Percentiles rank a stretch among this genome's conserved stretches.
These are phyloP conservation scores for Tetradesmus obliquus DNA, from an alignment of 139 green algal genomes.

Conservation along the genomic window DNA sequence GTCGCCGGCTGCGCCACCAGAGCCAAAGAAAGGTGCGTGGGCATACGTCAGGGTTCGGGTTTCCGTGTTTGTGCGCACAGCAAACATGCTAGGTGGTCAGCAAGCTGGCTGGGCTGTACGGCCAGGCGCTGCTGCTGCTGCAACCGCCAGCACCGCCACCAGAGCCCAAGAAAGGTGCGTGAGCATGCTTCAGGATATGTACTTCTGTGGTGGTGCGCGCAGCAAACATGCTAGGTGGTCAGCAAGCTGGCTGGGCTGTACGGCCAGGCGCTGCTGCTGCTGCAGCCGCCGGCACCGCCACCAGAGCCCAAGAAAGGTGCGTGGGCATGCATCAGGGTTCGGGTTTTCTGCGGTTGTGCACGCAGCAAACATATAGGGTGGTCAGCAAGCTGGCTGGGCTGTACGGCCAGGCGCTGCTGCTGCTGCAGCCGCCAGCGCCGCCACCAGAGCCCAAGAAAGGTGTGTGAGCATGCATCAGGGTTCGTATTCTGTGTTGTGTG, in stretches of 20 bases:
- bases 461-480: neutral
- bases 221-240: too few species aligned
- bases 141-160: neutral
- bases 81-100: too few species aligned
- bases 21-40: constrained; percentile 18
- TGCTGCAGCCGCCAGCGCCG: constrained; percentile 3
- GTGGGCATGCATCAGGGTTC: neutral
- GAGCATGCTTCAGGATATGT: neutral
- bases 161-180: constrained; percentile 15
- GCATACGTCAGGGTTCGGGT: neutral
- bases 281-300: neutral
- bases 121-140: neutral
- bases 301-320: constrained; percentile 28
- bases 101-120: neutral
- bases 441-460: constrained; percentile 15
- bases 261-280: neutral
- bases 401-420: neutral
- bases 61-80: neutral
- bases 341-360: neutral
- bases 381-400: neutral
- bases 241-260: neutral
- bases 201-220: neutral
- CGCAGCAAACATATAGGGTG: too few species aligned
- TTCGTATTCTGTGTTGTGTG: neutral
- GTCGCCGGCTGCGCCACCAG: neutral